These are phyloP conservation scores for Heterobasidion irregulare DNA, from an alignment of 1,284 basidiomycete genomes.

Conservation along the genomic window DNA sequence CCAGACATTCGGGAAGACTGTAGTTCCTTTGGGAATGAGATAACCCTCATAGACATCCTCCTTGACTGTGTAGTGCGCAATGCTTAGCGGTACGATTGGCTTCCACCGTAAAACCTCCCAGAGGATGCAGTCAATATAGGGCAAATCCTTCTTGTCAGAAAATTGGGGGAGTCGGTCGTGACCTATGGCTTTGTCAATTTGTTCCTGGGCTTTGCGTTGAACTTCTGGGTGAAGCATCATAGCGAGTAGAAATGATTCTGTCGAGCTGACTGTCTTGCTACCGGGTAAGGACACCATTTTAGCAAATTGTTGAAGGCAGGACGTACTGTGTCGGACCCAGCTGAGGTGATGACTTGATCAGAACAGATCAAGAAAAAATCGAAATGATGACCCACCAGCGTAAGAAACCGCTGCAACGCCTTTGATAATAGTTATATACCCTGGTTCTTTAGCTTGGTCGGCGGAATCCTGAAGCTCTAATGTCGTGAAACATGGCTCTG, in stretches of 20 bases:
- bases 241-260: not conserved
- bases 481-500: conserved; percentile 15
- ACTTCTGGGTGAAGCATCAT: conserved; percentile 6
- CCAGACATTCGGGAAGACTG: not conserved
- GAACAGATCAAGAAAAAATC: not conserved
- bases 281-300: conserved; percentile 9
- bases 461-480: conserved; percentile 13
- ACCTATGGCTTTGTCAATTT: conserved; percentile 2
- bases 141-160: not conserved
- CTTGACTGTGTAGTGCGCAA: not conserved
- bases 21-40: conserved; percentile 1
- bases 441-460: conserved; percentile 2
- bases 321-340: conserved; percentile 16
- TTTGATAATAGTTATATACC: conserved; percentile 17
- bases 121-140: conserved; percentile 2
- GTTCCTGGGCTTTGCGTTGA: conserved; percentile 1
- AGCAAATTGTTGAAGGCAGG: not conserved
- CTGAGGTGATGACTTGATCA: conserved; percentile 5
- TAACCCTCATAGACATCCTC: conserved; percentile 6
- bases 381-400: conserved; percentile 12
- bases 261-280: not conserved
- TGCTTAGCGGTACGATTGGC: not conserved
- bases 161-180: conserved; percentile 5
- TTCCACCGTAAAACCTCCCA: not conserved
- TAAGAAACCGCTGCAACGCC: conserved; percentile 16